Evolutionary conservation across 1,284 basidiomycete genomes (phyloP), one percentile per base, ranked within the genome.

Genomic region (Hemileia vastatrix): DNA sequence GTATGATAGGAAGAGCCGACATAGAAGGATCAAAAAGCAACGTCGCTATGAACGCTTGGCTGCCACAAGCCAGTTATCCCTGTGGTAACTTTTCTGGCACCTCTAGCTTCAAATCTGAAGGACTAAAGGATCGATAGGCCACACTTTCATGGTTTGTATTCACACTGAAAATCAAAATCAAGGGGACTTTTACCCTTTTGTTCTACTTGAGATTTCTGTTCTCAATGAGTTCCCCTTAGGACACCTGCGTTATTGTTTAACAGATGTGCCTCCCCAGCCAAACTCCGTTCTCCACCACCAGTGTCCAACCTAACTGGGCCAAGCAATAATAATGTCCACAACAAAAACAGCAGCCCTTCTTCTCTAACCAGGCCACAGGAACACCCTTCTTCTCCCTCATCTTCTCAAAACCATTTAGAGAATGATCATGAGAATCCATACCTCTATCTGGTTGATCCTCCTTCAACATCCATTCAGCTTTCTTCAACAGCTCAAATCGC

Each of bases 201-300:
- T 80, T 82, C 80, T 78, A 82, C 79, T 79, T 72, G 79, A 80
- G 80, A 80, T 81, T 81, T 66, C 70, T 81, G 80, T 81, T 80
- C 80, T 80, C 80, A 72, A 78, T 80, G 79, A 81, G 80, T 78
- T 77, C 78, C 78, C 79, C 80, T 81, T 81, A 80, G 80, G 80
- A 81, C 80, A 81, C 81, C 80, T 81, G 79, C 79, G 78, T 81
- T 82, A 82, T 81, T 79, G 79, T 82, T 82, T 81, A 81, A 81
- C 80, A 82, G 80, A 82, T 82, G 81, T 81, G 79, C 81, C 77
- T 77, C 80, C 80, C 81, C 80, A 81, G 80, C 79, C 81, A 81
- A 82, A 82, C 80, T 82, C 80, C 81, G n/a, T n/a, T n/a, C n/a
- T n/a, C n/a, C n/a, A n/a, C n/a, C n/a, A n/a, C n/a, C n/a, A n/a